A percentile compares a stretch with the other conserved stretches of the same genome.
Conservation (phyloP, 2,329 filamentous ascomycete species). For the Bretziella fagacearum region DNA sequence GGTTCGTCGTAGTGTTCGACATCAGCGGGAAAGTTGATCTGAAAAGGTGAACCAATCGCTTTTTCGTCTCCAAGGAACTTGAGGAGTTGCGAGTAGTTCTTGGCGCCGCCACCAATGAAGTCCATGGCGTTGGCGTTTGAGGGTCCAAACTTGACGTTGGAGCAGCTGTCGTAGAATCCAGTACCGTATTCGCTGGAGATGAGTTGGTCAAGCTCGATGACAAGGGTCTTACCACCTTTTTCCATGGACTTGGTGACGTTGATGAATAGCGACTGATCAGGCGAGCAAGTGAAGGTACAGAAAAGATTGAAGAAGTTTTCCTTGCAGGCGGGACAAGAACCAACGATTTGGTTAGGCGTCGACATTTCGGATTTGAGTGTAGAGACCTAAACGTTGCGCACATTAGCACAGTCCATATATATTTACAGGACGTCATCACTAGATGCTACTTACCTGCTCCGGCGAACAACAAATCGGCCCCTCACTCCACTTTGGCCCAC, state of each 20-base stretch:
- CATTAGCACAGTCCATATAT: conserved; percentile 2
- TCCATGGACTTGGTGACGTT: conserved; percentile 66
- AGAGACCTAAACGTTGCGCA: conserved; percentile 39
- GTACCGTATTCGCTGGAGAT: conserved; percentile 69
- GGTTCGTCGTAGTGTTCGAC: conserved; percentile 29
- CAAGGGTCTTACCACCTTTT: conserved; percentile 39
- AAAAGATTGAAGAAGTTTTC: conserved; percentile 98
- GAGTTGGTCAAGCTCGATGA: conserved; percentile 80
- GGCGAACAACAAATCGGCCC: conserved; percentile 71
- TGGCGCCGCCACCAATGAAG: conserved; percentile 87
- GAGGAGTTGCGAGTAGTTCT: conserved; percentile 71
- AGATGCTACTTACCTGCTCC: conserved; percentile 44
- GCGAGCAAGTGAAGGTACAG: conserved; percentile 95
- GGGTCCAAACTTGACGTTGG: conserved; percentile 94
- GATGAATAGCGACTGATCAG: conserved; percentile 86
- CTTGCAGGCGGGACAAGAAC: conserved; percentile 90
- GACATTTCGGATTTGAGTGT: conserved; percentile 69
- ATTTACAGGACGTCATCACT: not conserved
- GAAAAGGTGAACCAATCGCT: conserved; percentile 80
- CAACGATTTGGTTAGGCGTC: conserved; percentile 74
- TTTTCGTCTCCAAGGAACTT: conserved; percentile 92
- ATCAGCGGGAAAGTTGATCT: conserved; percentile 71
- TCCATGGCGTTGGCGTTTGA: conserved; percentile 90
- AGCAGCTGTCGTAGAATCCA: conserved; percentile 92
- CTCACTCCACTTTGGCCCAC: conserved; percentile 70